These are phyloP conservation scores for Hymenoscyphus salicellus DNA, from an alignment of 2,329 filamentous ascomycete species.

Conservation along the genomic window DNA sequence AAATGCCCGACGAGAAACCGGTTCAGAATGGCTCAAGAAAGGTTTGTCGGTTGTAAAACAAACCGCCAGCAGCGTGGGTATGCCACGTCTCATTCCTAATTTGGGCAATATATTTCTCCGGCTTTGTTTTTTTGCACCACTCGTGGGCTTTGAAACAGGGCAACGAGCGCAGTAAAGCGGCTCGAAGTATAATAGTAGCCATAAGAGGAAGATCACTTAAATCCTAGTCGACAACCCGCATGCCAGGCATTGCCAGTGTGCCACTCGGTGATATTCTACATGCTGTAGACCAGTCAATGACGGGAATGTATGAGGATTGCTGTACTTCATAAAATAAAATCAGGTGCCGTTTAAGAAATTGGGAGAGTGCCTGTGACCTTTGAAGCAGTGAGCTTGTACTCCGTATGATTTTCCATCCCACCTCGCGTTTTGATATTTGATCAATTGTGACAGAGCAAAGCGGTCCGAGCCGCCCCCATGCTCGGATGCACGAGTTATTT, in stretches of 20 bases:
- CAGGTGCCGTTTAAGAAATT: too few species aligned
- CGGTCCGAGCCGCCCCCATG: constrained; percentile 2
- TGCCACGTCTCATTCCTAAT: not conserved
- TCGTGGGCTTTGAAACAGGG: not conserved
- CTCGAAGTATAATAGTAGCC: not conserved
- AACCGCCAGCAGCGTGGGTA: too few species aligned
- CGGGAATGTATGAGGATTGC: not conserved
- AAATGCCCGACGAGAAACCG: not conserved
- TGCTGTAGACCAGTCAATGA: too few species aligned
- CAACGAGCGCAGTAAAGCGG: not conserved
- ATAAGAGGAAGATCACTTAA: not conserved
- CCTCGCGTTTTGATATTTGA: not conserved
- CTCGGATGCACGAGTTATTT: not conserved
- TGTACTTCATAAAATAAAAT: not conserved
- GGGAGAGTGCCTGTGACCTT: too few species aligned
- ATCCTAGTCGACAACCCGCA: not conserved
- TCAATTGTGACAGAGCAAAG: not conserved
- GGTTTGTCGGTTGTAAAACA: not conserved
- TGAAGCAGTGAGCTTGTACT: not conserved
- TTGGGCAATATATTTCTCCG: not conserved
- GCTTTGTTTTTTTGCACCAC: not conserved
- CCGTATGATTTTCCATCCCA: not conserved
- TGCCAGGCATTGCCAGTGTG: not conserved
- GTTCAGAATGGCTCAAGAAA: not conserved
- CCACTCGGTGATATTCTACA: too few species aligned